Percentiles rank a stretch among this genome's conserved stretches.
Conservation (phyloP, 352 stramenopile genomes). For the Phytophthora hibernalis region DNA sequence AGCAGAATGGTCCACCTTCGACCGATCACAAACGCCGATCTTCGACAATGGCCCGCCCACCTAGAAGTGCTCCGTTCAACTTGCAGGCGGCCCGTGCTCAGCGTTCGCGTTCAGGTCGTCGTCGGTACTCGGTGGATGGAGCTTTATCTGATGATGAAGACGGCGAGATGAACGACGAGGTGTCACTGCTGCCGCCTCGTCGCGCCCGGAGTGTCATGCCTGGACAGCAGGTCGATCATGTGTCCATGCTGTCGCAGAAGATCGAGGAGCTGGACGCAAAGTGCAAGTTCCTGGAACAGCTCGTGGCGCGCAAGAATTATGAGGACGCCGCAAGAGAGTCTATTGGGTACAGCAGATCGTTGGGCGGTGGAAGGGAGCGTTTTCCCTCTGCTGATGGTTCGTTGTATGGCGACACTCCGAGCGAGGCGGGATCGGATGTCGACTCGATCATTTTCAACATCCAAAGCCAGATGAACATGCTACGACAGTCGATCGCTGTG, state of each 20-base stretch:
- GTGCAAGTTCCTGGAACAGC: conserved; percentile 80
- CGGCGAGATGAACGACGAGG: conserved; percentile 48
- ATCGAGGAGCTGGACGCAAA: conserved; percentile 86
- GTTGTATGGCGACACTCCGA: conserved; percentile 42
- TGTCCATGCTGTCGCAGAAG: conserved; percentile 64
- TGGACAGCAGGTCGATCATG: conserved; percentile 58
- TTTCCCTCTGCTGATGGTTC: conserved; percentile 35
- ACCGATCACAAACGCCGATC: conserved; percentile 29
- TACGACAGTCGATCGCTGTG: conserved; percentile 71
- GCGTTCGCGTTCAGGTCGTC: conserved; percentile 29
- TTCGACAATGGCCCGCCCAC: conserved; percentile 32
- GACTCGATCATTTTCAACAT: conserved; percentile 84
- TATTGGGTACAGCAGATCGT: conserved; percentile 34
- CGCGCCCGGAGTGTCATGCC: conserved; percentile 64
- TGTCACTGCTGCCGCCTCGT: conserved; percentile 55
- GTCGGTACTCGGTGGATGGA: conserved; percentile 59
- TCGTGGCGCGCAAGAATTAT: conserved; percentile 65
- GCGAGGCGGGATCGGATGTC: conserved; percentile 50
- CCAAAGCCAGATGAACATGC: conserved; percentile 84
- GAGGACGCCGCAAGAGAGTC: conserved; percentile 46
- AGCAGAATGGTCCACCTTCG: conserved; percentile 37
- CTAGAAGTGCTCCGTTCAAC: conserved; percentile 32
- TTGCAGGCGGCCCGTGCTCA: conserved; percentile 22
- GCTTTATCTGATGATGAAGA: conserved; percentile 50
- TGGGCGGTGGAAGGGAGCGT: conserved; percentile 21